Evolutionary conservation across 2,329 filamentous ascomycete genomes (phyloP).

Genomic region (Fusarium pseudocircinatum): DNA sequence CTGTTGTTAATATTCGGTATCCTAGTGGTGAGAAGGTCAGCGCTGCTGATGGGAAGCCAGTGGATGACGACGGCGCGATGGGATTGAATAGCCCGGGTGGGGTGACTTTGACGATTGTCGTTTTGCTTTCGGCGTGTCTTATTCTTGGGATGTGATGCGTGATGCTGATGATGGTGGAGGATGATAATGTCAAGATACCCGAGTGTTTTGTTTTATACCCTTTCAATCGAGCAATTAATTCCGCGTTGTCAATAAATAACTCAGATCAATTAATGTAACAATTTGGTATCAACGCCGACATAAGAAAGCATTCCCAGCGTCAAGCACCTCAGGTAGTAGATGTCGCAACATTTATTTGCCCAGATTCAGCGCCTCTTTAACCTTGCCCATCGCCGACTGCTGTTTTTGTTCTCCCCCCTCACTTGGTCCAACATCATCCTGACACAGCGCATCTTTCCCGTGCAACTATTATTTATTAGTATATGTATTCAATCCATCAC

Average conservation of each 20-base stretch:
- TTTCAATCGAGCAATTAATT: neutral
- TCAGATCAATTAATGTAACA: slow-evolving; percentile 5
- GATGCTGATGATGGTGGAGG: neutral
- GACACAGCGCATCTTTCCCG: slow-evolving; percentile 36
- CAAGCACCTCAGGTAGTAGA: too few relatives aligned
- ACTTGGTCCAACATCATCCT: slow-evolving; percentile 27
- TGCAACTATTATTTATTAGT: slow-evolving; percentile 31
- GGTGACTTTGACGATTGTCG: slow-evolving; percentile 9
- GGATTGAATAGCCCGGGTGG: neutral
- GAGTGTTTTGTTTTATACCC: slow-evolving; percentile 11
- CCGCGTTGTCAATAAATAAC: neutral
- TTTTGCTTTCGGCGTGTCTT: slow-evolving; percentile 24
- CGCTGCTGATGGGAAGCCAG: slow-evolving; percentile 42
- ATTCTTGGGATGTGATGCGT: slow-evolving; percentile 5
- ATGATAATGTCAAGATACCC: slow-evolving; percentile 37
- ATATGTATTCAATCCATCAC: rapidly evolving
- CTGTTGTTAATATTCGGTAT: slow-evolving; percentile 60
- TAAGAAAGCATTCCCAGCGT: neutral
- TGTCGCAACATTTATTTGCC: slow-evolving; percentile 26
- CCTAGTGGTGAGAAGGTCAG: slow-evolving; percentile 54
- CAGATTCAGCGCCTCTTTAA: slow-evolving; percentile 42
- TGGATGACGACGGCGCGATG: slow-evolving; percentile 10
- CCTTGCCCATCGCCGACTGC: slow-evolving; percentile 39
- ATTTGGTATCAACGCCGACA: slow-evolving; percentile 18
- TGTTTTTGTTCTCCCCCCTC: neutral